These are phyloP conservation scores for Nothomitra cinnamomea DNA, from an alignment of 2,329 filamentous ascomycete genomes.

Conservation along the genomic window DNA sequence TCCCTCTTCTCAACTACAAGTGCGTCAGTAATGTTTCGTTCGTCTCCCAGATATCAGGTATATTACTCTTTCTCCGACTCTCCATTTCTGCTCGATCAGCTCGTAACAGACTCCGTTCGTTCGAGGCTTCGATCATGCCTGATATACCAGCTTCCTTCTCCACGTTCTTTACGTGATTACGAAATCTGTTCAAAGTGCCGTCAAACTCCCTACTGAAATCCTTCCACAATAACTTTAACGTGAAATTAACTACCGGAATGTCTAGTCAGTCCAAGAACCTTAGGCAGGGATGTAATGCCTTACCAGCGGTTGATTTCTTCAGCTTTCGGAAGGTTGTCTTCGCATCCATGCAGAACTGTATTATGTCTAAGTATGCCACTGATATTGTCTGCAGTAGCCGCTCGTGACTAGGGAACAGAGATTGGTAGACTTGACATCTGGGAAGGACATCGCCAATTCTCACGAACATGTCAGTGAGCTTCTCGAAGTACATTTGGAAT, in stretches of 20 bases:
- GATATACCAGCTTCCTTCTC: slow-evolving; percentile 7
- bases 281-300: background rate
- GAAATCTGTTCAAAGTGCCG: slow-evolving; percentile 4
- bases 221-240: slow-evolving; percentile 12
- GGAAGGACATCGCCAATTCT: slow-evolving; percentile 15
- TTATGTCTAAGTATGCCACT: slow-evolving; percentile 12
- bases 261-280: background rate
- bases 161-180: slow-evolving; percentile 4
- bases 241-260: background rate
- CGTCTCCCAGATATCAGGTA: background rate
- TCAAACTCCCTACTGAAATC: slow-evolving; percentile 12
- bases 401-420: slow-evolving; percentile 12
- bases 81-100: background rate
- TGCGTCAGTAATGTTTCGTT: background rate
- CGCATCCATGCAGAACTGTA: slow-evolving; percentile 13
- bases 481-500: slow-evolving; percentile 14
- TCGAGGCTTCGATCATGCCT: slow-evolving; percentile 6
- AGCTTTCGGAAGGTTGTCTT: slow-evolving; percentile 9
- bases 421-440: slow-evolving; percentile 12
- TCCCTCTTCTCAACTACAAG: slow-evolving; percentile 5
- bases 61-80: background rate
- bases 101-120: background rate
- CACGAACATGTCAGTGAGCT: slow-evolving; percentile 14
- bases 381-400: slow-evolving; percentile 13
- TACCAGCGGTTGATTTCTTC: background rate